These are phyloP conservation scores for Aethionema arabicum DNA, from an alignment of 345 rosid genomes.

Conservation along the genomic window DNA sequence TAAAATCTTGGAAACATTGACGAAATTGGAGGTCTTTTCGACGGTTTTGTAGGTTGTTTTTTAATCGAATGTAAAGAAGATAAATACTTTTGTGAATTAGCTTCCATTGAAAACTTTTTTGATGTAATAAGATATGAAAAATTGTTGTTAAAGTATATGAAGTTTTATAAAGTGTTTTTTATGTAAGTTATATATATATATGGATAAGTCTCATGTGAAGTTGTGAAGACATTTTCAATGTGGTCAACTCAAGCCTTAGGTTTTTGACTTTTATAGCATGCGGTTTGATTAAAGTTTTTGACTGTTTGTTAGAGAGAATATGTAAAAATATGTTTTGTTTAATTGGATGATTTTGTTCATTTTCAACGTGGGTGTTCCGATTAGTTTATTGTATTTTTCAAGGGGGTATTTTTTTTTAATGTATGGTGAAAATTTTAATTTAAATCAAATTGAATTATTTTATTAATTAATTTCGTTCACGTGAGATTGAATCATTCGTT, in stretches of 20 bases:
- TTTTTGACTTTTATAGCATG: conserved; percentile 30
- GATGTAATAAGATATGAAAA: neutral
- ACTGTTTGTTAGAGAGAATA: conserved; percentile 5
- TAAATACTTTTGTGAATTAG: conserved; percentile 32
- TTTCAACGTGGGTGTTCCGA: conserved; percentile 28
- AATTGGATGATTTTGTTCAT: neutral
- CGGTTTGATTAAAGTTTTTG: neutral
- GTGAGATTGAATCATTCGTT: conserved; percentile 11
- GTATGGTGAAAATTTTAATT: too few relatives aligned
- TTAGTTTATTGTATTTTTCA: conserved; percentile 8
- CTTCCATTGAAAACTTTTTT: conserved; percentile 14
- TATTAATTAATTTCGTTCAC: conserved; percentile 26
- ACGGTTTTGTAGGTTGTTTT: conserved; percentile 52
- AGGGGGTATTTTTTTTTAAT: neutral
- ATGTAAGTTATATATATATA: neutral
- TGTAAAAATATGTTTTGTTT: neutral
- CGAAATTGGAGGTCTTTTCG: conserved; percentile 63
- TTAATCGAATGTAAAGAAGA: conserved; percentile 56
- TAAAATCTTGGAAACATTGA: conserved; percentile 69
- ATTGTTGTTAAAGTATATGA: neutral
- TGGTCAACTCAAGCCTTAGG: conserved; percentile 27
- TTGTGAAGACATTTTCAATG: conserved; percentile 13
- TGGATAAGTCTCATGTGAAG: neutral
- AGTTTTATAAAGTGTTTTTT: conserved; percentile 12
- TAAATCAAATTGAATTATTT: neutral